phyloP scores from a whole-genome alignment of 371 early-diverging fungal species.

The Rhizomucor pusillus region DNA sequence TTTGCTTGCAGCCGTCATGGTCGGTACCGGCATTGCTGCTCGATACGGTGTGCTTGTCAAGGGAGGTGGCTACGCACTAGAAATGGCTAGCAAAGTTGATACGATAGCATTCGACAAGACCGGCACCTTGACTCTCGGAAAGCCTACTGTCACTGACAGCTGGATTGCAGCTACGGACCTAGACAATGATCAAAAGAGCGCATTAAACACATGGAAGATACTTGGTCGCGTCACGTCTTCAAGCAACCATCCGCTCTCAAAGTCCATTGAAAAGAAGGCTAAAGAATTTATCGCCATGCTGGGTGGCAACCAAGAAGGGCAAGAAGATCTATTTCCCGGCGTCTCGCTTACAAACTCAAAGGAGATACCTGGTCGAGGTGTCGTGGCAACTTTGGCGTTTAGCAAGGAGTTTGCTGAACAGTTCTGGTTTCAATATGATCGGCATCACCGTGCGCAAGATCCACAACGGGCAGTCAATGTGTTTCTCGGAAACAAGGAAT shows the following conservation, averaged over 20 bases:
- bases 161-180: constrained; percentile 21
- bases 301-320: constrained; percentile 4
- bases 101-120: constrained; percentile 94
- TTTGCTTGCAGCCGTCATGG: constrained; percentile 68
- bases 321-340: constrained; percentile 42
- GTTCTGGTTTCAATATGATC: constrained; percentile 11
- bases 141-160: constrained; percentile 50
- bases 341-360: constrained; percentile 52
- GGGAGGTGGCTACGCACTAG: constrained; percentile 49
- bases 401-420: constrained; percentile 15
- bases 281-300: constrained; percentile 9
- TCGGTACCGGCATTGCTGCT: constrained; percentile 89
- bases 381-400: constrained; percentile 48
- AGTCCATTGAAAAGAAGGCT: constrained; percentile 39
- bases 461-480: constrained; percentile 47
- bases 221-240: constrained; percentile 44
- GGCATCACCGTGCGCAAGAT: constrained; percentile 7
- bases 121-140: constrained; percentile 76
- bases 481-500: constrained; percentile 65
- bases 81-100: constrained; percentile 85
- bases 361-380: constrained; percentile 70
- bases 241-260: constrained; percentile 46
- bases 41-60: constrained; percentile 58
- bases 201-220: constrained; percentile 34
- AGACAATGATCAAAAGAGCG: constrained; percentile 7